phyloP scores from a whole-genome alignment of 148 eudicot species.

The Hydrangea macrophylla region DNA sequence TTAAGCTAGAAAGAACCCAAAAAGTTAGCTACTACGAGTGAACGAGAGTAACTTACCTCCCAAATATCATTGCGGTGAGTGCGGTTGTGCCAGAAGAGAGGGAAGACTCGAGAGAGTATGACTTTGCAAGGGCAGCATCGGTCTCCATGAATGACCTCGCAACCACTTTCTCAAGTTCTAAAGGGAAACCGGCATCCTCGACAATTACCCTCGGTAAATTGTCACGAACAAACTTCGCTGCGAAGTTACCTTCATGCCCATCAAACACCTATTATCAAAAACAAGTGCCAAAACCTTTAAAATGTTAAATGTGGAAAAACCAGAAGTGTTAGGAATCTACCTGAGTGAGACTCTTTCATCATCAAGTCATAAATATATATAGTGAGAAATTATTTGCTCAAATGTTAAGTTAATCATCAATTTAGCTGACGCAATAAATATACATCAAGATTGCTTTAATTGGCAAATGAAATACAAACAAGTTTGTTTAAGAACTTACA shows the following conservation, averaged over 20 bases:
- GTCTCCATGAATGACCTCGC: slow-evolving; percentile 79
- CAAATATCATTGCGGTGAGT: slow-evolving; percentile 93
- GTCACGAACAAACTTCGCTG: slow-evolving; percentile 89
- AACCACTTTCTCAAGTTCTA: slow-evolving; percentile 86
- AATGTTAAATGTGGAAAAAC: too few relatives aligned
- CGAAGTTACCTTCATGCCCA: slow-evolving; percentile 93
- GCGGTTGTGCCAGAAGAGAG: slow-evolving; percentile 97
- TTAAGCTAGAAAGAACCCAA: not conserved
- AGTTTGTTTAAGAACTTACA: slow-evolving; percentile 49
- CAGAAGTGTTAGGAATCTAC: too few relatives aligned
- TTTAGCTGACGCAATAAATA: not conserved
- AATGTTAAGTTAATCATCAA: slow-evolving; percentile 8
- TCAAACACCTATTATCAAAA: slow-evolving; percentile 69
- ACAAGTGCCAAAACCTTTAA: not conserved
- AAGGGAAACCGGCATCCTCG: slow-evolving; percentile 89
- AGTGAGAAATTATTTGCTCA: too few relatives aligned
- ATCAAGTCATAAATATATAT: too few relatives aligned
- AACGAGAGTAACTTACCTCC: slow-evolving; percentile 61
- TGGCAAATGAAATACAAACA: not conserved
- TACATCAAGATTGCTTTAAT: not conserved
- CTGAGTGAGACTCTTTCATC: too few relatives aligned
- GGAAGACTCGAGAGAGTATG: slow-evolving; percentile 60
- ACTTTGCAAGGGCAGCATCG: slow-evolving; percentile 78
- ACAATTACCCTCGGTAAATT: slow-evolving; percentile 84
- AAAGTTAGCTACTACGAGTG: not conserved